Evolutionary conservation across 805 yeast genomes (phyloP).

Genomic region (Metschnikowia hibisci): DNA sequence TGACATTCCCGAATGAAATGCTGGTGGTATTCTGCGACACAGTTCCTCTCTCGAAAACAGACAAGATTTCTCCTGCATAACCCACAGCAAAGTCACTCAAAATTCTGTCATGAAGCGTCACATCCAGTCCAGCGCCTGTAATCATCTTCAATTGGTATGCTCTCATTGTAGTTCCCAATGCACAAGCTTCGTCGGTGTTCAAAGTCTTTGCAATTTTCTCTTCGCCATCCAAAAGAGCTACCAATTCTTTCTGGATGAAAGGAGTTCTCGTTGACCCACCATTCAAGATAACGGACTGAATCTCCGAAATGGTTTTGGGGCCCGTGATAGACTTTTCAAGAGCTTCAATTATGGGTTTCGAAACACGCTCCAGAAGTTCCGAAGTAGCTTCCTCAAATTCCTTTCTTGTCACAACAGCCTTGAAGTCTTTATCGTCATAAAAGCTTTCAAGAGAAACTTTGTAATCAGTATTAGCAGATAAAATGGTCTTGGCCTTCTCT

Average conservation of each 20-base stretch:
- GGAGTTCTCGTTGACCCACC: conserved; percentile 96
- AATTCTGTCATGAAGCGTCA: conserved; percentile 55
- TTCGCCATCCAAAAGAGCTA: conserved; percentile 48
- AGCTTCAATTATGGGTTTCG: conserved; percentile 53
- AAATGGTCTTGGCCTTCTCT: conserved; percentile 80
- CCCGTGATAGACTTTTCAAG: conserved; percentile 34
- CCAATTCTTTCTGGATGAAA: conserved; percentile 63
- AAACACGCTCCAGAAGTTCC: conserved; percentile 44
- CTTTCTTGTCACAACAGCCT: conserved; percentile 61
- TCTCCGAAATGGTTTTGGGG: conserved; percentile 24
- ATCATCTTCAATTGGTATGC: conserved; percentile 67
- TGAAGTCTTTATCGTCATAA: conserved; percentile 70
- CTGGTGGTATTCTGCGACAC: conserved; percentile 28
- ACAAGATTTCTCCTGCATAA: conserved; percentile 21
- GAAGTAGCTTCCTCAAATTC: conserved; percentile 65
- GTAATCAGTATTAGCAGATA: conserved; percentile 86
- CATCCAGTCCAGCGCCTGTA: conserved; percentile 49
- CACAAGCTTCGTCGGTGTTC: conserved; percentile 94
- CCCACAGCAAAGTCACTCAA: conserved; percentile 45
- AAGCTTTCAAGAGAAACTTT: conserved; percentile 73
- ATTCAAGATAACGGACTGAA: conserved; percentile 68
- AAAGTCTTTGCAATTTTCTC: conserved; percentile 72
- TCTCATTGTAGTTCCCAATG: conserved; percentile 80
- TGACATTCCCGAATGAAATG: conserved; percentile 35
- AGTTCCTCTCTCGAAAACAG: conserved; percentile 49